These are phyloP conservation scores for Corylus avellana DNA, from an alignment of 306 rosid species.

Conservation along the genomic window DNA sequence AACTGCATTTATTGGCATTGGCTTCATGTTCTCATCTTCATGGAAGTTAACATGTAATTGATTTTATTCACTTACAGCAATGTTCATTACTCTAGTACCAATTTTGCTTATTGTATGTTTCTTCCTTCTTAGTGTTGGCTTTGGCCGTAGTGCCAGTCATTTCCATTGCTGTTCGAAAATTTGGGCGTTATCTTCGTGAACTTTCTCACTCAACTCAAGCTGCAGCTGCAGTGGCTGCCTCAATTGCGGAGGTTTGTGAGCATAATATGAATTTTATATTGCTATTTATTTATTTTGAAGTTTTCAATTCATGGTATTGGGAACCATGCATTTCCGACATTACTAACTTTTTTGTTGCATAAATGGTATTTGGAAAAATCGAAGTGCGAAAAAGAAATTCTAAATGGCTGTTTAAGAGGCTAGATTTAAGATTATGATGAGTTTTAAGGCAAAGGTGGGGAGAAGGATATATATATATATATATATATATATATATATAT, in stretches of 20 bases:
- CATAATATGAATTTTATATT: not conserved
- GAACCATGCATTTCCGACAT: not conserved
- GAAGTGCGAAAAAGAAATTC: not conserved
- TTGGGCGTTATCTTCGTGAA: constrained; percentile 52
- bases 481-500: not conserved
- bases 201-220: constrained; percentile 53
- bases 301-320: not conserved
- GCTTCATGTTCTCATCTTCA: constrained; percentile 48
- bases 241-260: constrained; percentile 51
- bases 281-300: not conserved
- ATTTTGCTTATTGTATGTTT: not conserved
- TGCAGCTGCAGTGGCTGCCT: constrained; percentile 52
- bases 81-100: not conserved
- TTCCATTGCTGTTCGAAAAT: constrained; percentile 47
- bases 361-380: not conserved
- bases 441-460: not conserved
- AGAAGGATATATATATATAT: not conserved
- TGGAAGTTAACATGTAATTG: constrained; percentile 47
- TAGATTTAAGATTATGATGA: not conserved
- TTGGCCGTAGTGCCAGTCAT: constrained; percentile 45
- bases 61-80: constrained; percentile 14
- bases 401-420: not conserved
- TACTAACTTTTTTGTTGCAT: not conserved
- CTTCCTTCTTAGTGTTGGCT: constrained; percentile 36
- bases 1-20: constrained; percentile 47